Evolutionary conservation across 257 asterid genomes (phyloP), one percentile per base, ranked within the genome.

Genomic region (Solanum chmielewskii): DNA sequence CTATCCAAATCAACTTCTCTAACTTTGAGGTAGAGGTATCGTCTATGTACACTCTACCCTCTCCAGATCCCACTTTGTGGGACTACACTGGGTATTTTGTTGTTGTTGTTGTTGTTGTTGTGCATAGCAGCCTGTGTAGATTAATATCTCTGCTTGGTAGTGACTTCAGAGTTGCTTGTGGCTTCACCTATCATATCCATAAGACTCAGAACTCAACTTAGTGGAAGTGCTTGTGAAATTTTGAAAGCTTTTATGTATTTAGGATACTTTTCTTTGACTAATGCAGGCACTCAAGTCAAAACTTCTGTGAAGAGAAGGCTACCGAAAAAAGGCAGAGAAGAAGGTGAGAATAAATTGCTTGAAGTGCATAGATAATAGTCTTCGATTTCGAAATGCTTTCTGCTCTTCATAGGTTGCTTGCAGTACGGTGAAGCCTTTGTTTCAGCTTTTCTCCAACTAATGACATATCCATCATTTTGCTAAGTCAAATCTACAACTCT

Each of bases 311-410:
- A 87, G 89, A 88, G 86, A 69, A 84, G 35, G 76, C 87, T 47
- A 88, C 89, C 11, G 29, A 89, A 89, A 85, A 78, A 78, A 78
- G 85, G 83, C 83, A 88, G 88, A 88, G 87, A 74, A 88, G 92
- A 86, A 90, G 92, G 91, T 89, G 91, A 87, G 87, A 74, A 44
- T 29, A 37, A 80, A 78, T 60, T 44, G 31, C 20, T 81, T 5
- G 69, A 49, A 81, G 69, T 31, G 20, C 66, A 31, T 21, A 87
- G 56, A 29, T 44, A 7, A 29, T 6, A 42, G 2, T 41, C 83
- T 70, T 78, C 60, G 4, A 33, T 18, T 88, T 21, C 62, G 13
- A 44, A 78, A 80, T 47, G 68, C 9, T 29, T 81, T 81, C 25
- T 11, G 20, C 20, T 16, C 11, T 81, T 81, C 29, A 49, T 81